Percentiles rank a stretch among this genome's conserved stretches.
Evolutionary conservation across 345 rosid species (phyloP).

Genomic region (Arabidopsis arenosa): DNA sequence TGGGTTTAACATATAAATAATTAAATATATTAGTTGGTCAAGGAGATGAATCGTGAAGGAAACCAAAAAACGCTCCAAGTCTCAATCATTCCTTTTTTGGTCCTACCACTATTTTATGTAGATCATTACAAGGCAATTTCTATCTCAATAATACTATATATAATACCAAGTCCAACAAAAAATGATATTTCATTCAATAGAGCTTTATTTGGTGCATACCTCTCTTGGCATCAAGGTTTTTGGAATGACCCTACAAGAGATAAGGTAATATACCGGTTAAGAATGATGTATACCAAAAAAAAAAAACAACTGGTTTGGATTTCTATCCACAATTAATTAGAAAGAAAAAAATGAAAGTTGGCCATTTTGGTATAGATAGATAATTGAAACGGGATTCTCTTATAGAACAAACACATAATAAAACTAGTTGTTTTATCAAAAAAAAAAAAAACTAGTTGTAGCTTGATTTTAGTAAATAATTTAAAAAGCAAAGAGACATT

Average conservation of each 20-base stretch:
- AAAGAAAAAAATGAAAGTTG: not conserved
- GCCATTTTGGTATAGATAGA: constrained; percentile 31
- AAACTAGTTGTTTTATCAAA: constrained; percentile 2
- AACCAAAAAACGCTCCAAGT: constrained; percentile 38
- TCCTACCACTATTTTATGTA: constrained; percentile 48
- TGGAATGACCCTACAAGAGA: constrained; percentile 78
- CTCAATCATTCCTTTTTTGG: constrained; percentile 44
- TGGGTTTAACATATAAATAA: constrained; percentile 22
- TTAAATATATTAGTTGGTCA: constrained; percentile 40
- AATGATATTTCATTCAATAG: not conserved
- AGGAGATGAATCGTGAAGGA: constrained; percentile 43
- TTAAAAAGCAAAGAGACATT: constrained; percentile 35
- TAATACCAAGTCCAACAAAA: constrained; percentile 32
- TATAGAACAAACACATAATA: not conserved
- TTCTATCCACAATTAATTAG: not conserved
- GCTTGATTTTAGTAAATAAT: constrained; percentile 11
- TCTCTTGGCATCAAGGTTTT: constrained; percentile 84
- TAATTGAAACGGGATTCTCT: constrained; percentile 34
- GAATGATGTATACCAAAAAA: not conserved
- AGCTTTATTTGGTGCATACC: constrained; percentile 53
- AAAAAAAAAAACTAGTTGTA: constrained; percentile 10
- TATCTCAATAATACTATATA: constrained; percentile 30
- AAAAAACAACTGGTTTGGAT: not conserved
- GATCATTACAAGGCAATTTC: constrained; percentile 42
- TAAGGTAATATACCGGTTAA: constrained; percentile 22